Evolutionary conservation across 305 asterid genomes (phyloP).

Genomic region (Vinca major): DNA sequence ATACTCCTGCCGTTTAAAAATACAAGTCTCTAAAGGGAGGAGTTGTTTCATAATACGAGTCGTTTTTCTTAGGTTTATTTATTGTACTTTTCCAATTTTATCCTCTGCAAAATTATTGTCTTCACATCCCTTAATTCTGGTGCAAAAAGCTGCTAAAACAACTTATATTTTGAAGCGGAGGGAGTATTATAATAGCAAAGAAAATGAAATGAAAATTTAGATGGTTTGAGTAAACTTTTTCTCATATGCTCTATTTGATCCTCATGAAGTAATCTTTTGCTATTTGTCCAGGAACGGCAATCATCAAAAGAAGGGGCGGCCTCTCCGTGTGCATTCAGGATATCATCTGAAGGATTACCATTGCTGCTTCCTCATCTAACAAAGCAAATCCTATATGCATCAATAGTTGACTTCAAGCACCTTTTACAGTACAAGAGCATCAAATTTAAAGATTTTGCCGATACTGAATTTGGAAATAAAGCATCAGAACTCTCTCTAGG

Average conservation of each 20-base stretch:
- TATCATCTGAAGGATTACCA: slow-evolving; percentile 95
- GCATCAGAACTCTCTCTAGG: slow-evolving; percentile 67
- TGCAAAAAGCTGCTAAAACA: too few relatives aligned
- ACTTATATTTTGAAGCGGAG: too few relatives aligned
- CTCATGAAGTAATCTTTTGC: not conserved
- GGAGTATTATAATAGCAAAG: not conserved
- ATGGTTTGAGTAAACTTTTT: not conserved
- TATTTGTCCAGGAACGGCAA: slow-evolving; percentile 68
- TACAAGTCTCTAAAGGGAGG: too few relatives aligned
- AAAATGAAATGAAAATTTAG: not conserved
- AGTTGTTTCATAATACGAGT: too few relatives aligned
- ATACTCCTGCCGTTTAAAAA: too few relatives aligned
- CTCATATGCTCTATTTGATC: not conserved
- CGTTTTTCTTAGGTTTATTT: too few relatives aligned
- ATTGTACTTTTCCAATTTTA: too few relatives aligned
- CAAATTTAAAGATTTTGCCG: slow-evolving; percentile 62
- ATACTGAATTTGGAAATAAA: slow-evolving; percentile 50
- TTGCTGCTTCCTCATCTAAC: slow-evolving; percentile 70
- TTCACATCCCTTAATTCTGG: too few relatives aligned
- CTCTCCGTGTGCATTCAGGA: slow-evolving; percentile 69
- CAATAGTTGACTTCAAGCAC: slow-evolving; percentile 68
- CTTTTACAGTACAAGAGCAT: slow-evolving; percentile 68
- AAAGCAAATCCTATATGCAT: slow-evolving; percentile 63
- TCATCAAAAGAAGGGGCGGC: slow-evolving; percentile 67
- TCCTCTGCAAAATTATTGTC: too few relatives aligned